These are phyloP conservation scores for Recurvomyces mirabilis DNA, from an alignment of 495 filamentous ascomycete genomes.

Conservation along the genomic window DNA sequence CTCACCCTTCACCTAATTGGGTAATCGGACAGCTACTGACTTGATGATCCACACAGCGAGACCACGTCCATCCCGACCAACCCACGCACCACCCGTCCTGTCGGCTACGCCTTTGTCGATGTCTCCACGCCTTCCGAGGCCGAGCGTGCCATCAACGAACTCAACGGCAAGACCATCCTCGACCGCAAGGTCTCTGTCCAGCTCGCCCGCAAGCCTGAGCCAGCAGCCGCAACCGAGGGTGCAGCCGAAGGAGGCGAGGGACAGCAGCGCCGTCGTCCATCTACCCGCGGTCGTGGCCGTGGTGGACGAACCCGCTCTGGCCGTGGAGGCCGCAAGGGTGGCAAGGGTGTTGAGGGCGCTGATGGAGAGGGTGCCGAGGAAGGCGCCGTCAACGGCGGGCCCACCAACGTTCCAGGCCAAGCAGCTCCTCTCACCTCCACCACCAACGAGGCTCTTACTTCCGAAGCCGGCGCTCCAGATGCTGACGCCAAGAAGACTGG, in stretches of 20 bases:
- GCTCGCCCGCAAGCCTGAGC: constrained; percentile 92
- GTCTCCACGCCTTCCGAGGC: constrained; percentile 88
- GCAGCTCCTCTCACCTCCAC: constrained; percentile 46
- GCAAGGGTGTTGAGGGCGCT: constrained; percentile 11
- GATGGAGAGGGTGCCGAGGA: constrained; percentile 23
- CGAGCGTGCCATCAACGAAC: constrained; percentile 81
- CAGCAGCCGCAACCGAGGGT: constrained; percentile 47
- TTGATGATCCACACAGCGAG: constrained; percentile 48
- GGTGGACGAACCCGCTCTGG: constrained; percentile 66
- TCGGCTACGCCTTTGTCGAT: constrained; percentile 98
- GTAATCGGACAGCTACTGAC: neutral
- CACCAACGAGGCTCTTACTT: constrained; percentile 45
- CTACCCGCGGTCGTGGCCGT: constrained; percentile 40
- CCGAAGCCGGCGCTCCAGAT: constrained; percentile 38
- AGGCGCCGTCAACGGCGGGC: constrained; percentile 33
- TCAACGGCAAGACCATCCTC: constrained; percentile 92
- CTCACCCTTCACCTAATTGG: neutral
- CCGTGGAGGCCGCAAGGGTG: constrained; percentile 50
- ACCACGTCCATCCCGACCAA: constrained; percentile 97
- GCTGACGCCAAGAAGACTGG: constrained; percentile 30
- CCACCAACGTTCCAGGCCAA: constrained; percentile 44
- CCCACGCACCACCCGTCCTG: constrained; percentile 92
- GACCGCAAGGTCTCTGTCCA: constrained; percentile 98
- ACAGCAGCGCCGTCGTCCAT: constrained; percentile 39
- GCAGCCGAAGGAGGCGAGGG: constrained; percentile 52